Evolutionary conservation across 352 stramenopile species (phyloP), one percentile per base, ranked within the genome.

Genomic region (Phytophthora sp.): DNA sequence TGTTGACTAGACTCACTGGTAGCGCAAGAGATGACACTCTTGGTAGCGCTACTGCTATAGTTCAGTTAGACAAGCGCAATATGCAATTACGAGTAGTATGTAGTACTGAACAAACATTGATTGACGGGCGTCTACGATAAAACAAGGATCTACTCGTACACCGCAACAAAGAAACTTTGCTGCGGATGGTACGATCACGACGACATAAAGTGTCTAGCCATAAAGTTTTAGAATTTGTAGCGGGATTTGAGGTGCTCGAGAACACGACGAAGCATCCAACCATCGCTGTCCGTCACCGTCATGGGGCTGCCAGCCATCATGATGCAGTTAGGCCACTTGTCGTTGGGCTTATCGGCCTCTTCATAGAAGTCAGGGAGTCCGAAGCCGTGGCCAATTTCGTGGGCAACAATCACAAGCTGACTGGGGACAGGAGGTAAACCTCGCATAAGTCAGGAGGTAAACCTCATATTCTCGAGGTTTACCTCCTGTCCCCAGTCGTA

Each of bases 331-430:
- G 51, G 43, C 18, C 48, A 57, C 31, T 61, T 7, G 2, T 20
- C 28, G 10, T 49, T 38, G 8, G 54, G 54, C 30, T 58, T 42
- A 20, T 63, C 46, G 2, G 32, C 15, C 3, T 34, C 15, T 17
- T 56, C 46, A 41, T 65, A 60, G 9, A 64, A 56, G 20, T 64
- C 55, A 0, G 44, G 45, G 2, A 57, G 37, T 21, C 55, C 55
- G 37, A 64, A 70, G n/a, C 59, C 59, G 27, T 62, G 59, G 20
- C 71, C 66, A 5, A 77, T 77, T 41, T 77, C 63, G 37, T 77
- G 69, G 1, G 69, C 39, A 24, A 77, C 63, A 20, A 77, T 74
- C 15, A 60, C 39, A 5, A 66, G 61, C 15, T 43, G 35, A 42
- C 34, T 42, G 34, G 34, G 34, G 34, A 6, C 34, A 42, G 15